A percentile compares a stretch with the other conserved stretches of the same genome.
phyloP scores from a whole-genome alignment of 768 basidiomycete genomes.

The Lentinula aciculospora region DNA sequence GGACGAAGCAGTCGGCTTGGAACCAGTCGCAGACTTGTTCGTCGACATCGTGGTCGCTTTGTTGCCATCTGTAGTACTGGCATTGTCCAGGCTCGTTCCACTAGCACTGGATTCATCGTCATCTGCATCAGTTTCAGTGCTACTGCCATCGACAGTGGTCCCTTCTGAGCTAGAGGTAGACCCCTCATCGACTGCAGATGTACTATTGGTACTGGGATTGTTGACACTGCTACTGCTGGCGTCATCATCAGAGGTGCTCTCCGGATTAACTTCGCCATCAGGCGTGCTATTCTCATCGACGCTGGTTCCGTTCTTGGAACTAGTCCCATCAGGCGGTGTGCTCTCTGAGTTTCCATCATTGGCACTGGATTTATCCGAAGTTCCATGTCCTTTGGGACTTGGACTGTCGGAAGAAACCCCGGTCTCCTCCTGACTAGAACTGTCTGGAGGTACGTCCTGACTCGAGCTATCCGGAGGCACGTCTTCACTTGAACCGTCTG shows the following conservation, averaged over 20 bases:
- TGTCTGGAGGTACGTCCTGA: background rate
- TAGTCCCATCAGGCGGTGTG: background rate
- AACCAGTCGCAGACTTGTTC: background rate
- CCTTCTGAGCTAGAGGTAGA: background rate
- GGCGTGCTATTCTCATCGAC: background rate
- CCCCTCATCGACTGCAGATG: background rate
- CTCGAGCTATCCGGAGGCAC: background rate
- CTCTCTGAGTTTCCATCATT: background rate
- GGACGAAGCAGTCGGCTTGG: background rate
- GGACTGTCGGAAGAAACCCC: background rate
- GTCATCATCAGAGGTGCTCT: background rate
- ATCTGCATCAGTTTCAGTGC: background rate
- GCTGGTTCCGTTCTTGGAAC: background rate
- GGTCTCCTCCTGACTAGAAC: background rate
- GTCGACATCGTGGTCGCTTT: background rate
- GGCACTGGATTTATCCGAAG: no score
- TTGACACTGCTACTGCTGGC: background rate
- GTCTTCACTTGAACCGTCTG: background rate
- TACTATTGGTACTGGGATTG: background rate
- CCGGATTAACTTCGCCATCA: background rate
- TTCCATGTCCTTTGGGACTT: background rate
- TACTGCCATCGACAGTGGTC: background rate
- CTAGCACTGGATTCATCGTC: background rate
- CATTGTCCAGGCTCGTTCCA: background rate
- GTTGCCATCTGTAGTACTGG: background rate